Evolutionary conservation across 805 yeast species (phyloP).

Genomic region (Kockiozyma suomiensis): DNA sequence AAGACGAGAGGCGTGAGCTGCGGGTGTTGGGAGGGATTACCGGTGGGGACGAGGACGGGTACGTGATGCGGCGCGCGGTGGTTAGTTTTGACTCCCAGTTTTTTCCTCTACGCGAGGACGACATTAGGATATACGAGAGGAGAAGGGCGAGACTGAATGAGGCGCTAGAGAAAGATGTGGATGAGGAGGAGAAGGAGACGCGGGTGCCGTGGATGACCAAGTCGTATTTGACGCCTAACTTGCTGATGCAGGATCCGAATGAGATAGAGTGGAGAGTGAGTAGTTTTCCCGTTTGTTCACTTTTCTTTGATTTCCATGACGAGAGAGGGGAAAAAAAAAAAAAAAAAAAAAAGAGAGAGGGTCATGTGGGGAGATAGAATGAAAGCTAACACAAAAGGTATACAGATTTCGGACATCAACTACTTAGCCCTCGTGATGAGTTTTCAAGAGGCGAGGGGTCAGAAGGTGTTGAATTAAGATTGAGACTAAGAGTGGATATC

Average conservation of each 20-base stretch:
- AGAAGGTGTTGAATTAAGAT: not conserved
- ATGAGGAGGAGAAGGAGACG: not conserved
- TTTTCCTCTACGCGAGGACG: not conserved
- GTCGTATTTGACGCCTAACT: conserved; percentile 3
- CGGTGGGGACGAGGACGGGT: conserved; percentile 2
- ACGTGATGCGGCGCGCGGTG: conserved; percentile 11
- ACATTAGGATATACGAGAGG: not conserved
- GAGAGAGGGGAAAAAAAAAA: no score
- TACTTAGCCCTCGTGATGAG: conserved; percentile 10
- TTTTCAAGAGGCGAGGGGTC: not conserved
- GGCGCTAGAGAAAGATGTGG: not conserved
- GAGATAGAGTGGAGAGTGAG: conserved; percentile 13
- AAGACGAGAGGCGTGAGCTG: not conserved
- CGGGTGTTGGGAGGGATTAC: not conserved
- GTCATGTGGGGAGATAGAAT: not conserved
- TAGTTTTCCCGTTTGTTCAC: not conserved
- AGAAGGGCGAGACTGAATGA: not conserved
- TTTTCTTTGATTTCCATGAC: not conserved
- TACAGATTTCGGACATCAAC: conserved; percentile 17
- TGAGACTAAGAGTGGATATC: not conserved
- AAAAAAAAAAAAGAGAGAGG: no score
- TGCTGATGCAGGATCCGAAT: conserved; percentile 9
- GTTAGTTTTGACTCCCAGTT: conserved; percentile 17
- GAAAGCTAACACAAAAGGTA: not conserved
- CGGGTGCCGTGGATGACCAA: conserved; percentile 14